Conservation (phyloP, 2,329 filamentous ascomycete species). For the Ophiocordyceps camponoti-rufipedis region DNA sequence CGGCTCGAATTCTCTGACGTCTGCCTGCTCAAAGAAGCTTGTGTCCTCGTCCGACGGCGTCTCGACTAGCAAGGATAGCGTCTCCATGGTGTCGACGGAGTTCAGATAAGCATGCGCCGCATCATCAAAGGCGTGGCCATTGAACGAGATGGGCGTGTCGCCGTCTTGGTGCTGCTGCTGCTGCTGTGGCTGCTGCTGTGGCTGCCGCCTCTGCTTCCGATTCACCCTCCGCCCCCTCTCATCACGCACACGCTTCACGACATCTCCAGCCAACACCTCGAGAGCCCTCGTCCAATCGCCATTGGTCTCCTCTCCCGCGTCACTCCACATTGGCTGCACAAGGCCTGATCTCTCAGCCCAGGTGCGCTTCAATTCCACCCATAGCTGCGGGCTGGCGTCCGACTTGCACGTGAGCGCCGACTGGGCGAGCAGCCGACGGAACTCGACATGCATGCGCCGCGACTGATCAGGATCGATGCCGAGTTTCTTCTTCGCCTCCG, state of each 20-base stretch:
- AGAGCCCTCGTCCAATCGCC: conserved; percentile 41
- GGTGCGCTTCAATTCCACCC: conserved; percentile 47
- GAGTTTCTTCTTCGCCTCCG: conserved; percentile 50
- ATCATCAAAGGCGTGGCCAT: too few species aligned
- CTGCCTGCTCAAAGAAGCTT: too few species aligned
- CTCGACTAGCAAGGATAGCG: neutral
- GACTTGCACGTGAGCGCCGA: conserved; percentile 55
- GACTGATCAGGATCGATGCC: conserved; percentile 24
- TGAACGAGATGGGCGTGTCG: neutral
- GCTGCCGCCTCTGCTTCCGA: neutral
- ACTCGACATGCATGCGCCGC: conserved; percentile 44
- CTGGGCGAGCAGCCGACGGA: conserved; percentile 46
- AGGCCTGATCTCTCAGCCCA: conserved; percentile 45
- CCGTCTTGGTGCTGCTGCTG: too few species aligned
- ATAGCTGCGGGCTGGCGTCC: conserved; percentile 53
- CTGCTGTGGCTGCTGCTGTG: neutral
- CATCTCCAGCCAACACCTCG: conserved; percentile 55
- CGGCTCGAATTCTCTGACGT: too few species aligned
- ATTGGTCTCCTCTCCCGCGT: conserved; percentile 20
- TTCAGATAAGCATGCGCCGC: neutral
- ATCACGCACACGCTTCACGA: conserved; percentile 59
- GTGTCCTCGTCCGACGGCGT: neutral
- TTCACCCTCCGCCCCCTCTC: conserved; percentile 40
- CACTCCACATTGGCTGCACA: conserved; percentile 33
- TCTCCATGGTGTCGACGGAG: too few species aligned